Evolutionary conservation across 768 basidiomycete genomes (phyloP), one percentile per base, ranked within the genome.

Genomic region (Guyanaporus albipodus): DNA sequence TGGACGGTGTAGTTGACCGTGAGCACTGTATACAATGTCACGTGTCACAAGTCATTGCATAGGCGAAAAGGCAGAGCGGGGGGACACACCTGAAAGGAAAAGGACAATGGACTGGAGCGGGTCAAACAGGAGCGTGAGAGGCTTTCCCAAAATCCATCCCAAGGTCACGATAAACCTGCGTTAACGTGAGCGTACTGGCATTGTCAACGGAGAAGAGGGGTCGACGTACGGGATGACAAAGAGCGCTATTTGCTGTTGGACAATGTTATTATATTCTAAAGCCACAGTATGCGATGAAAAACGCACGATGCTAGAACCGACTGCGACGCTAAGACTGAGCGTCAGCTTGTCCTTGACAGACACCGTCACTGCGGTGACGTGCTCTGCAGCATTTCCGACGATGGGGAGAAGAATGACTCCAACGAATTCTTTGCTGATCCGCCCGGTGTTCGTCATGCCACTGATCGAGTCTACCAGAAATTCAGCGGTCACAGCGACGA

Each of bases 361-460:
- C 7, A 93, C 92, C 1, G 86, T 85, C 22, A 96, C 90, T 12
- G 93, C 92, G 3, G 91, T 96, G 31, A 84, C 85, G 60, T 94
- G 92, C 60, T 96, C 93, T 45, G 88, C 91, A 6, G 90, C 87
- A 60, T 91, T 92, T 17, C 90, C 90, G 12, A 93, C 92, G 29
- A 96, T 91, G 6, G 95, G 95, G 8, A 98, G 76, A 12, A 98
- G 72, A 54, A 87, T 86, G 33, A 96, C 67, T 11, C 89, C 93
- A 50, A 96, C 84, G 60, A 92, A 98, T 62, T 87, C 88, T 50
- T 80, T 77, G 48, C 71, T 78, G 44, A 98, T 85, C 7, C 21
- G 14, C 19, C 82, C 80, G 0, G 58, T 57, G 0, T 55, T 58
- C 0, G 87, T 85, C 29, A 97, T 60, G 11, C 89, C 89, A 50